These are phyloP conservation scores for Plasmodium gaboni DNA, from an alignment of 169 alveolate genomes.

Conservation along the genomic window DNA sequence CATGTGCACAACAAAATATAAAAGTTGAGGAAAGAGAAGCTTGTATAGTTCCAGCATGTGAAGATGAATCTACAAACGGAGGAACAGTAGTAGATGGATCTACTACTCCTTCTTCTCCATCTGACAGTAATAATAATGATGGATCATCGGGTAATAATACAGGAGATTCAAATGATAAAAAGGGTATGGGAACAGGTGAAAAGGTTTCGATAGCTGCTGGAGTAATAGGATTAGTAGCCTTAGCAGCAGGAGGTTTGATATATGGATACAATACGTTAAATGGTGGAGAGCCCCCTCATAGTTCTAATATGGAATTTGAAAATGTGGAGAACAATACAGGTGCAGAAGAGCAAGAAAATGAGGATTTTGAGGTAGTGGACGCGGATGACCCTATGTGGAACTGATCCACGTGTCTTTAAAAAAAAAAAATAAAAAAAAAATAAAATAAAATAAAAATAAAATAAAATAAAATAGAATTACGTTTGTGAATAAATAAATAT, in stretches of 20 bases:
- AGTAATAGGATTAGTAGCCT: slow-evolving; percentile 37
- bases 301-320: slow-evolving; percentile 71
- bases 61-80: background rate
- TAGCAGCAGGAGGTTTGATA: slow-evolving; percentile 56
- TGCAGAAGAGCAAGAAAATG: slow-evolving; percentile 24
- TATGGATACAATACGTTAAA: slow-evolving; percentile 58
- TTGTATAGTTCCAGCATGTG: slow-evolving; percentile 48
- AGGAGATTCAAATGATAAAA: background rate
- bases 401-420: background rate
- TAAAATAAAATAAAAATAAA: too few relatives aligned
- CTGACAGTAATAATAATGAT: background rate
- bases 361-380: slow-evolving; percentile 69
- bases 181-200: slow-evolving; percentile 68
- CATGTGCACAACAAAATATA: slow-evolving; percentile 69
- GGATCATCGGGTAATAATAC: background rate
- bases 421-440: too few relatives aligned
- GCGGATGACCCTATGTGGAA: slow-evolving; percentile 76
- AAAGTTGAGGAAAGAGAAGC: slow-evolving; percentile 47
- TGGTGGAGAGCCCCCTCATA: slow-evolving; percentile 68
- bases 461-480: too few relatives aligned
- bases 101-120: background rate
- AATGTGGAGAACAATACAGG: slow-evolving; percentile 47
- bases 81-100: background rate
- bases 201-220: slow-evolving; percentile 71
- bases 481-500: background rate